Evolutionary conservation across 2,329 filamentous ascomycete species (phyloP).

Genomic region (Talaromyces sp.): DNA sequence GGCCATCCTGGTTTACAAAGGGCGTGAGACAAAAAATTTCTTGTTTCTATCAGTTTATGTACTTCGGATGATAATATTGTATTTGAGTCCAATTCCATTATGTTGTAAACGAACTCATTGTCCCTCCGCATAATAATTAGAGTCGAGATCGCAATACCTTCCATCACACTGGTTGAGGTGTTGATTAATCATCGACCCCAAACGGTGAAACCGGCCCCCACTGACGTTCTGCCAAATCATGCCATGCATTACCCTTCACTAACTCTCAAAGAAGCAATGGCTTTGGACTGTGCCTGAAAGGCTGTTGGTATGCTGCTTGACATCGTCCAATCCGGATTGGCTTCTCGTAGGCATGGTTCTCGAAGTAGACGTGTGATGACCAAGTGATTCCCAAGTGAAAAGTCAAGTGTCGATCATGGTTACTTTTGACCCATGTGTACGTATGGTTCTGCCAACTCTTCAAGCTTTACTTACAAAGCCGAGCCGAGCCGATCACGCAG

Average conservation of each 20-base stretch:
- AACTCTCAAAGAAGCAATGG: background rate
- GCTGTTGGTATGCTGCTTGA: background rate
- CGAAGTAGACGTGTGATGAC: background rate
- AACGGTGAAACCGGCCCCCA: slow-evolving; percentile 19
- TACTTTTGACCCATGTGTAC: background rate
- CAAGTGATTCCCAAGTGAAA: background rate
- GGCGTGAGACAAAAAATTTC: background rate
- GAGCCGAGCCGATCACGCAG: background rate
- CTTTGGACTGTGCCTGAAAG: slow-evolving; percentile 1
- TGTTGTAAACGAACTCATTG: background rate
- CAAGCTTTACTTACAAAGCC: background rate
- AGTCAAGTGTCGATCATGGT: background rate
- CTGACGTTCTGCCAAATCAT: slow-evolving; percentile 5
- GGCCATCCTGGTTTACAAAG: background rate
- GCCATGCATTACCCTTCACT: slow-evolving; percentile 3
- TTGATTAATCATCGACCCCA: slow-evolving; percentile 5
- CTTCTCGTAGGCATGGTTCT: background rate
- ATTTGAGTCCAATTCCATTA: background rate
- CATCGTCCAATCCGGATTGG: slow-evolving; percentile 9
- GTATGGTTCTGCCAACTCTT: background rate
- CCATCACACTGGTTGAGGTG: background rate
- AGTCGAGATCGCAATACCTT: background rate
- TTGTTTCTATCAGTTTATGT: background rate
- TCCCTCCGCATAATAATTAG: background rate
- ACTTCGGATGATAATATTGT: background rate